These are phyloP conservation scores for Fusarium hainanense DNA, from an alignment of 2,329 filamentous ascomycete species.

Conservation along the genomic window DNA sequence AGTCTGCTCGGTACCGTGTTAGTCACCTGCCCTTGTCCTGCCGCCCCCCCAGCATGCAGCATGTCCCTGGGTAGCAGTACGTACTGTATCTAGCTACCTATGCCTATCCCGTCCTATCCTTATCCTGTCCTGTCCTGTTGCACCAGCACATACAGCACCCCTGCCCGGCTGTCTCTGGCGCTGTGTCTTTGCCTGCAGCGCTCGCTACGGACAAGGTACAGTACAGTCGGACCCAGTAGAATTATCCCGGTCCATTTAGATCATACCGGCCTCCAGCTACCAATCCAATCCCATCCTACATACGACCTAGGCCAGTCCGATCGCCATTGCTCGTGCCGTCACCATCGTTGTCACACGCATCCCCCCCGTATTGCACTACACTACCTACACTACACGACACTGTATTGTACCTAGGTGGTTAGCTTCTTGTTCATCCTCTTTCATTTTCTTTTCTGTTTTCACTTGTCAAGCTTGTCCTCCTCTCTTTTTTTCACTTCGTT, in stretches of 20 bases:
- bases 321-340: conserved; percentile 41
- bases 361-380: conserved; percentile 15
- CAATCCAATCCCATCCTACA: conserved; percentile 15
- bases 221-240: conserved; percentile 6
- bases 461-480: conserved; percentile 24
- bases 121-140: conserved; percentile 36
- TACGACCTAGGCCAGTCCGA: conserved; percentile 17
- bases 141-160: conserved; percentile 29
- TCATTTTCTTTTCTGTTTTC: conserved; percentile 8
- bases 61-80: not conserved
- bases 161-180: conserved; percentile 9
- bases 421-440: conserved; percentile 28
- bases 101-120: conserved; percentile 33
- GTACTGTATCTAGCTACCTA: conserved; percentile 26
- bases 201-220: conserved; percentile 15
- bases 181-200: conserved; percentile 13
- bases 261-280: conserved; percentile 15
- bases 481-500: conserved; percentile 10
- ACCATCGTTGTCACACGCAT: conserved; percentile 40
- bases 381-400: not conserved
- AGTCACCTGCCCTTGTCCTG: conserved; percentile 45
- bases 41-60: conserved; percentile 18
- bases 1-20: conserved; percentile 31
- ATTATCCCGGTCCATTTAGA: conserved; percentile 23
- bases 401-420: not conserved